Percentiles rank a stretch among this genome's conserved stretches.
Evolutionary conservation across 2,329 filamentous ascomycete species (phyloP).

Genomic region (Fusarium luffae): DNA sequence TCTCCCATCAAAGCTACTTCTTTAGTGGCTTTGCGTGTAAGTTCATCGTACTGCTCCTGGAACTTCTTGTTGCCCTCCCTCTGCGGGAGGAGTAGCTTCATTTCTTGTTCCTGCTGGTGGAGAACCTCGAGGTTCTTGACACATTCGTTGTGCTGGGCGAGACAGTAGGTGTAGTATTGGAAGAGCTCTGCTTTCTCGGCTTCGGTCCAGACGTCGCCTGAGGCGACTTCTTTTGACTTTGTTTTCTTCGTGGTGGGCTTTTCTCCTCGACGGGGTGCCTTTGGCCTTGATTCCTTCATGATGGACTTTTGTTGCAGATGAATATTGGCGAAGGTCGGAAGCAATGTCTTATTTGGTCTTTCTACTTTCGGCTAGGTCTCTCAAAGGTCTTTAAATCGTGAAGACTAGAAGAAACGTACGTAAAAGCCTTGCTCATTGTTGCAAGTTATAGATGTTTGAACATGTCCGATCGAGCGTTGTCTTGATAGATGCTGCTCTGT

Average conservation of each 20-base stretch:
- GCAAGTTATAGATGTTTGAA: no score
- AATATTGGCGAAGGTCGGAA: fast-evolving
- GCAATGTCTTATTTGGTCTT: no score
- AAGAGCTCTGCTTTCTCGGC: neutral
- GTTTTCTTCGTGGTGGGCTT: neutral
- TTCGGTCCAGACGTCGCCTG: neutral
- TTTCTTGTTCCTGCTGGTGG: neutral
- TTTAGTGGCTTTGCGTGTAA: fast-evolving
- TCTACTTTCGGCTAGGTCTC: no score
- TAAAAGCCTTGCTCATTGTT: no score
- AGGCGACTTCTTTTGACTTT: neutral
- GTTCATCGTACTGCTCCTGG: neutral
- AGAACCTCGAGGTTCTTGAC: neutral
- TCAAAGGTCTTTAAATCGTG: no score
- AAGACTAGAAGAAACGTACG: no score
- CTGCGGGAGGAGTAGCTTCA: fast-evolving
- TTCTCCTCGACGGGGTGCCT: neutral
- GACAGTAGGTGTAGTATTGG: neutral
- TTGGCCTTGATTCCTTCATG: neutral
- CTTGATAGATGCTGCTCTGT: no score
- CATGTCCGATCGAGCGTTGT: no score
- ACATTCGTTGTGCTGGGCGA: neutral
- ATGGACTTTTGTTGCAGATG: neutral
- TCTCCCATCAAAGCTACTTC: neutral
- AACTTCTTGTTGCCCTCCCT: neutral